Base-by-base conservation (phyloP, 441 rosid species). In the California macrophylla region DNA sequence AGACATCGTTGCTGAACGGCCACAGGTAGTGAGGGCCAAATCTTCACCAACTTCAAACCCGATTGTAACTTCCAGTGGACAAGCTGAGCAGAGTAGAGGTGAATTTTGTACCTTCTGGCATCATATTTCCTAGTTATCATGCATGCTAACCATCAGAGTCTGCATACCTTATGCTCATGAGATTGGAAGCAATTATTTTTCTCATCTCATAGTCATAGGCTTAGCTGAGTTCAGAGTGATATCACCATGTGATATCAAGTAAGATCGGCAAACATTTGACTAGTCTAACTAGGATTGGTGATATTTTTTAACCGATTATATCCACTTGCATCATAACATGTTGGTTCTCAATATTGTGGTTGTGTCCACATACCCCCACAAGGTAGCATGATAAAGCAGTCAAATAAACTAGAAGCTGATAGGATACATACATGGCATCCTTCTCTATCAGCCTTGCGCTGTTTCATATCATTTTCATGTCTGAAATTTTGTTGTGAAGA, bases 1-100 rank as follows among this genome's bases (percentile, higher is more conserved):
- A 40, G 76, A 63, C 70, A 40, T 69, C 28, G 10, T 13, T 73
- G 72, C 75, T 50, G 58, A 45, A 68, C 73, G 30, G 26, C 71
- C 69, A 32, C 69, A 71, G 28, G 63, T 28, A 25, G 64, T 72
- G 56, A 68, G 69, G 72, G 68, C 82, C 18, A 24, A 26, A 32
- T 34, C 52, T 47, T 9, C 2, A 45, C 26, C 69, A 25, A 29
- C 23, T 16, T 3, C 65, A 45, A 69, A 30, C 30, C 24, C 66
- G 50, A 71, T 29, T 64, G 13, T 28, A 18, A 58, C 56, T n/a
- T 29, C 69, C 3, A 15, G 13, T 12, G 58, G 45, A 64, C 61
- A 40, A 54, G 68, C 26, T 30, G 50, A 76, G 50, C 64, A 30
- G 36, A 52, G 28, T 25, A 63, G 26, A 67, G 80, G 84, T 79